Base-by-base conservation (phyloP, 1,284 basidiomycete genomes). In the Leccinum ponderosum region DNA sequence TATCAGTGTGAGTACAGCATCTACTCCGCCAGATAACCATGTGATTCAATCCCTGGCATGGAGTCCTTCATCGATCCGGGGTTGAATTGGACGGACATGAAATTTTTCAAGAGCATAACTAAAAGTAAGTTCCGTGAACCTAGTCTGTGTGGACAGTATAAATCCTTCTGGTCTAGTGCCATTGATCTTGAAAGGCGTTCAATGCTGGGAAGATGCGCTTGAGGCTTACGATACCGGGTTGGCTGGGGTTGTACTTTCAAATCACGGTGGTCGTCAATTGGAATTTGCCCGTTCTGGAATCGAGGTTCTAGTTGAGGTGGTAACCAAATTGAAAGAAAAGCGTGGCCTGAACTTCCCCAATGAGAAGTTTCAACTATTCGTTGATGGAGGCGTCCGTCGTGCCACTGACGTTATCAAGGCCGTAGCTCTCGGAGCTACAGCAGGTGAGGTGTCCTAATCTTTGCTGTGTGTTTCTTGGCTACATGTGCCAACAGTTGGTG, bases 381-480 rank as follows among this genome's bases (percentile, higher is more conserved):
- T 97, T 6, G 96, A 98, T 72, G 95, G 96, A 17, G 96, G 96
- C 60, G 93, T 97, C 8, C 83, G 96, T 57, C 81, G 95, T 50
- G 94, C 94, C 0, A 94, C 91, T 9, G 96, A 98, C 74, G 91
- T 97, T 1, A 79, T 98, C 65, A 98, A 98, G 75, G 96, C 95
- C 6, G 76, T 98, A 55, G 94, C 95, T 1, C 80, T 98, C 22
- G 96, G 96, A 11, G 96, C 95, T 7, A 95, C 89, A 35, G 95
- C 94, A 20, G 90, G 93, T 83, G 66, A 11, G 61, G 59, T 58
- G 25, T 48, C 55, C 6, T 9, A 4, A 29, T 42, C 53, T 7
- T 17, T 2, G 20, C 56, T 15, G 48, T 7, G 6, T 51, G 11
- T 33, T 44, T 53, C 33, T 48, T 48, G 53, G 61, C 58, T 39